phyloP scores from a whole-genome alignment of 805 yeast species.

The Grigorovia transvaalensis region DNA sequence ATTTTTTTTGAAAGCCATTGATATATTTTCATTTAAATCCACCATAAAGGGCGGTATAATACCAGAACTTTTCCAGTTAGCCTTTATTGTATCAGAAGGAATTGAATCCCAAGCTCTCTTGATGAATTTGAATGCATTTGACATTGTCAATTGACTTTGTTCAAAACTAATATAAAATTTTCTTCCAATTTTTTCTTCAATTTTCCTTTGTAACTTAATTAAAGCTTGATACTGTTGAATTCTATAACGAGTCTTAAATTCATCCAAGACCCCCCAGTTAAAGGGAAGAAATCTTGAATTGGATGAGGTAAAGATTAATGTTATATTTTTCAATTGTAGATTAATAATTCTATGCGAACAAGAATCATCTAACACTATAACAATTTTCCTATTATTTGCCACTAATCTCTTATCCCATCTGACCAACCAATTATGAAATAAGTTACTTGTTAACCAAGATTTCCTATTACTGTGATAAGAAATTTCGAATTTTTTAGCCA shows the following conservation, averaged over 20 bases:
- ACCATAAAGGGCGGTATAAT: constrained; percentile 29
- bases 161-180: constrained; percentile 23
- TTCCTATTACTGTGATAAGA: constrained; percentile 49
- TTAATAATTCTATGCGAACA: constrained; percentile 52
- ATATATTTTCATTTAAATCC: constrained; percentile 20
- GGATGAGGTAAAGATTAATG: constrained; percentile 32
- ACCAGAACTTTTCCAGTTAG: constrained; percentile 37
- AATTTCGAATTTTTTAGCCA: constrained; percentile 42
- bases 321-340: constrained; percentile 35
- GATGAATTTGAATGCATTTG: constrained; percentile 49
- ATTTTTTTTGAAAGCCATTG: constrained; percentile 28
- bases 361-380: constrained; percentile 50
- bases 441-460: constrained; percentile 53
- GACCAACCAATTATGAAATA: constrained; percentile 52
- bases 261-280: constrained; percentile 54
- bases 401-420: constrained; percentile 48
- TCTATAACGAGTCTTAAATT: constrained; percentile 48
- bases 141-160: constrained; percentile 40
- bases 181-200: constrained; percentile 8
- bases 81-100: constrained; percentile 29
- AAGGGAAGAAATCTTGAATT: constrained; percentile 43
- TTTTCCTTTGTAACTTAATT: constrained; percentile 21
- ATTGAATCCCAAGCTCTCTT: constrained; percentile 45
- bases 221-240: constrained; percentile 42
- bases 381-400: constrained; percentile 40